Conservation (phyloP, 805 yeast species). For the Starmerella sp. region DNA sequence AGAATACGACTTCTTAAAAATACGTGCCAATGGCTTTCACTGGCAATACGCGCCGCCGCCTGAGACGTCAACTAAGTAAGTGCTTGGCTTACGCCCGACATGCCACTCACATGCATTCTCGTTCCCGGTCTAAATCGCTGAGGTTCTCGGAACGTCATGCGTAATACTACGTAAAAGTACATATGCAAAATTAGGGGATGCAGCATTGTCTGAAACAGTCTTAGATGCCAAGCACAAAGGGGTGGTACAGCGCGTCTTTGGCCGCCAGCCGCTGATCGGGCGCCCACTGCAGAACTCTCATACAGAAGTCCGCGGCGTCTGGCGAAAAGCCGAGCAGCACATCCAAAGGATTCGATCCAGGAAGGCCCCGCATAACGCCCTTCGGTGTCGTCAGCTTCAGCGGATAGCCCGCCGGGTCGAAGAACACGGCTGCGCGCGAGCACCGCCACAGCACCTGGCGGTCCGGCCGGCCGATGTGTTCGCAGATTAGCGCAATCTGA, state of each 20-base stretch:
- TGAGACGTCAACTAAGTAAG: too few species aligned
- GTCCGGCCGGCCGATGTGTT: slow-evolving; percentile 81
- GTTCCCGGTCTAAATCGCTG: too few species aligned
- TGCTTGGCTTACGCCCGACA: too few species aligned
- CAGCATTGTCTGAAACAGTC: background rate
- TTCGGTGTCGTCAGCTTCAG: slow-evolving; percentile 16
- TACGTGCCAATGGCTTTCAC: too few species aligned
- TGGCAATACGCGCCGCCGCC: too few species aligned
- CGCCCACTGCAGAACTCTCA: slow-evolving; percentile 61
- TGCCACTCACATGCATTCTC: too few species aligned
- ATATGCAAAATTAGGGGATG: background rate
- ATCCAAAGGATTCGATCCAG: slow-evolving; percentile 18
- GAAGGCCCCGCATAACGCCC: slow-evolving; percentile 15
- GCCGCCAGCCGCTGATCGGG: slow-evolving; percentile 40
- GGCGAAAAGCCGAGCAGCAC: slow-evolving; percentile 9
- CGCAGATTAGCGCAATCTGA: slow-evolving; percentile 83
- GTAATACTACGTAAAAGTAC: background rate
- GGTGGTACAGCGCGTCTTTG: slow-evolving; percentile 31
- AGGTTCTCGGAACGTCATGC: background rate
- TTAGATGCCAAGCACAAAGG: slow-evolving; percentile 13
- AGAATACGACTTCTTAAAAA: too few species aligned
- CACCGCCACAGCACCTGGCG: slow-evolving; percentile 30
- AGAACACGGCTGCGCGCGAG: slow-evolving; percentile 30
- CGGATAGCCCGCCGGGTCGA: slow-evolving; percentile 30
- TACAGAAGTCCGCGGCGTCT: slow-evolving; percentile 33